Evolutionary conservation across 257 asterid genomes (phyloP).

Genomic region (Primulina tabacum): DNA sequence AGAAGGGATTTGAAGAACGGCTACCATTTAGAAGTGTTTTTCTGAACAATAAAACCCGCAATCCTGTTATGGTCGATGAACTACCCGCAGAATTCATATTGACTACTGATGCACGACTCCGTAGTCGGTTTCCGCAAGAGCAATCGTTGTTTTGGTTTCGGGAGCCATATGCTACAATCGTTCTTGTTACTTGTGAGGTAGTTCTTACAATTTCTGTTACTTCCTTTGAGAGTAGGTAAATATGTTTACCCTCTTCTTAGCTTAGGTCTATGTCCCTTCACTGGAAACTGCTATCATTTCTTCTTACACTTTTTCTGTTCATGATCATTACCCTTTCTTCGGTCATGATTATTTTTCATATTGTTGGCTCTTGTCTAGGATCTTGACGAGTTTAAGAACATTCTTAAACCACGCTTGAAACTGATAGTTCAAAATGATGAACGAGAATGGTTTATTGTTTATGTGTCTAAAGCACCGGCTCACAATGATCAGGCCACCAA

Average conservation of each 20-base stretch:
- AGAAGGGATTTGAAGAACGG: slow-evolving; percentile 75
- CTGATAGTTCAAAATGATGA: slow-evolving; percentile 96
- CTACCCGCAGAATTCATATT: slow-evolving; percentile 81
- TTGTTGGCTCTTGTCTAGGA: slow-evolving; percentile 50
- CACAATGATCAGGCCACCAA: slow-evolving; percentile 96
- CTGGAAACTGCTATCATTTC: slow-evolving; percentile 5
- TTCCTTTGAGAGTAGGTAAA: slow-evolving; percentile 11
- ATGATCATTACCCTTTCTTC: no score
- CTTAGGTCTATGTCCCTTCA: slow-evolving; percentile 17
- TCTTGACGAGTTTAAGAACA: slow-evolving; percentile 96
- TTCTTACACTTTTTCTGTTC: neutral
- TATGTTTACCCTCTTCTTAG: slow-evolving; percentile 12
- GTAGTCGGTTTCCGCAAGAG: slow-evolving; percentile 94
- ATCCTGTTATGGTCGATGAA: slow-evolving; percentile 76
- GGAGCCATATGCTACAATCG: slow-evolving; percentile 89
- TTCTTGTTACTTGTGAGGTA: slow-evolving; percentile 96
- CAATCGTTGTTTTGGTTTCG: slow-evolving; percentile 91
- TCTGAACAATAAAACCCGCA: slow-evolving; percentile 91
- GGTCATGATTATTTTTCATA: neutral
- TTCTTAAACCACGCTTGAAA: slow-evolving; percentile 96
- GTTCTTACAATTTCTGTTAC: slow-evolving; percentile 12
- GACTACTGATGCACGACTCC: slow-evolving; percentile 96
- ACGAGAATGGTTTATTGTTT: slow-evolving; percentile 95
- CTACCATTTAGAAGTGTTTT: slow-evolving; percentile 69
- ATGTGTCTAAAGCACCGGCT: slow-evolving; percentile 89